Evolutionary conservation across 495 filamentous ascomycete genomes (phyloP), one percentile per base, ranked within the genome.

Genomic region (Penicillium canariense): DNA sequence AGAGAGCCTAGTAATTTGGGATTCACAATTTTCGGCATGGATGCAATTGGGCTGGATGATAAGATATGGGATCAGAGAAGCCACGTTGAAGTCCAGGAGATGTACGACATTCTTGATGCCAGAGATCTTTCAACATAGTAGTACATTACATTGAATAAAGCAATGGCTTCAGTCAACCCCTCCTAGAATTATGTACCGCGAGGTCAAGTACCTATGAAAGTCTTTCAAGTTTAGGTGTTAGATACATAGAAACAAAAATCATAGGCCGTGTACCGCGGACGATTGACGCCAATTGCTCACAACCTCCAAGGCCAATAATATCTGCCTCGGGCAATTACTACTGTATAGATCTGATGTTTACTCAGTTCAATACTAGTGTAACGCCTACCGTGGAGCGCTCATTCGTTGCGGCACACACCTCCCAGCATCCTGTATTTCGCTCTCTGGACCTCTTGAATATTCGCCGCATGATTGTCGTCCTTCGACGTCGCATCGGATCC

Each of bases 81-180:
- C 31, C 31, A 49, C 28, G 30, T 49, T 49, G 46, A 49, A 23
- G 46, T 49, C 46, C n/a, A 49, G 23, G 46, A 49, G 28, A 32
- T 49, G 27, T 49, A 49, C 46, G 31, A 49, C 46, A 49, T 49
- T 35, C 46, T 49, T 35, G 46, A 49, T 36, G 46, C 46, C 46
- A 49, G 46, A 49, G 31, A 49, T 23, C 46, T 36, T 36, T 49
- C 46, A 49, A 35, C 46, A 36, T 36, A 50, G 23, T 50, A 39
- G 27, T 39, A 25, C 17, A 50, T 50, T 32, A 47, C 12, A 47
- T 47, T 47, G 44, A 47, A 47, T 47, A 31, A 47, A 47, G 44
- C 44, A 28, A 47, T 26, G n/a, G 27, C 44, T 47, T 47, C 44
- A 47, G 44, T 32, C 44, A 47, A 47, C 44, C 44, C 44, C 44